Evolutionary conservation across 306 rosid species (phyloP).

Genomic region (Alnus glutinosa): DNA sequence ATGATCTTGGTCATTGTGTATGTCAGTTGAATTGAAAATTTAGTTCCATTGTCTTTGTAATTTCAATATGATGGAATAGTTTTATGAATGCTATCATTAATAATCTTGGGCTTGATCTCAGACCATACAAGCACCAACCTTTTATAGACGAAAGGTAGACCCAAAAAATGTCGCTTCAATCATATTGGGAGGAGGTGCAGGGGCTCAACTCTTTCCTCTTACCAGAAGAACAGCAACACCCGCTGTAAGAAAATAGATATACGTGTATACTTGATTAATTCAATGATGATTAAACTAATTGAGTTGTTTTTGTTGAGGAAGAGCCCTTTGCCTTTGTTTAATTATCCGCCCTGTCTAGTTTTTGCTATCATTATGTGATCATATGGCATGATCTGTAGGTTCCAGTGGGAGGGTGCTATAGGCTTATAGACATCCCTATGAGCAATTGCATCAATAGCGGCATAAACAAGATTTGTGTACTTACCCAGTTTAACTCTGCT

Average conservation of each 20-base stretch:
- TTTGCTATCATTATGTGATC: background rate
- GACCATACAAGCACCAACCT: constrained; percentile 59
- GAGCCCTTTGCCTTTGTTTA: background rate
- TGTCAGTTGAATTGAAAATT: background rate
- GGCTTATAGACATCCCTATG: constrained; percentile 93
- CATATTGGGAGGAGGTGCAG: constrained; percentile 87
- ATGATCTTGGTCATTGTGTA: constrained; percentile 5
- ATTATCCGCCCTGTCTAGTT: background rate
- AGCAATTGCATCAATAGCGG: constrained; percentile 95
- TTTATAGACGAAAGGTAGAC: constrained; percentile 55
- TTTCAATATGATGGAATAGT: constrained; percentile 12
- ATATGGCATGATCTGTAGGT: constrained; percentile 48
- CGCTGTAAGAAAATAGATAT: constrained; percentile 54
- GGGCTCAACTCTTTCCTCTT: constrained; percentile 83
- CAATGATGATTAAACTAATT: background rate
- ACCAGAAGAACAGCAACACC: constrained; percentile 80
- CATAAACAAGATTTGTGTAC: constrained; percentile 73
- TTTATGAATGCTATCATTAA: constrained; percentile 17
- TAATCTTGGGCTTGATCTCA: constrained; percentile 38
- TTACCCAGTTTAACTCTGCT: constrained; percentile 80
- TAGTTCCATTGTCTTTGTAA: constrained; percentile 4
- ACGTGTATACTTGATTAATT: background rate
- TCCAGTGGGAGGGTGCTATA: constrained; percentile 90
- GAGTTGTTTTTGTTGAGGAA: background rate
- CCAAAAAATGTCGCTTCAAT: constrained; percentile 82